A percentile compares a stretch with the other conserved stretches of the same genome.
Conservation (phyloP, 495 filamentous ascomycete genomes). For the Thermochaetoides thermophila region DNA sequence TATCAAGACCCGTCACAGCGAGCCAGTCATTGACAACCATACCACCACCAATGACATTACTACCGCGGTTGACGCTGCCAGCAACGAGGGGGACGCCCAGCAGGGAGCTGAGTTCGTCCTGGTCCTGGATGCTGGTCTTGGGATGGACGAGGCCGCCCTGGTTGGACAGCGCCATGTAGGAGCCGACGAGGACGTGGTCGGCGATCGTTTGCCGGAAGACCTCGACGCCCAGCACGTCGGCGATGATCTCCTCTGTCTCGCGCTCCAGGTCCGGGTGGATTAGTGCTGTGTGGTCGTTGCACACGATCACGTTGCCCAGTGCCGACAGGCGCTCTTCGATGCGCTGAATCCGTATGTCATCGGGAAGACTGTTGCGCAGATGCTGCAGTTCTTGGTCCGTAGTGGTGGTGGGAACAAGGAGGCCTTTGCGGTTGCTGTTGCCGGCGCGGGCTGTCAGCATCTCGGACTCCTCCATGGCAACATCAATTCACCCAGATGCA, state of each 20-base stretch:
- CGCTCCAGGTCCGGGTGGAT: conserved; percentile 95
- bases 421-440: conserved; percentile 78
- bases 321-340: conserved; percentile 96
- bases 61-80: conserved; percentile 82
- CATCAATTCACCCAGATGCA: background rate
- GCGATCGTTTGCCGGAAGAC: conserved; percentile 96
- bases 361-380: conserved; percentile 83
- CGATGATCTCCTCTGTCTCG: conserved; percentile 90
- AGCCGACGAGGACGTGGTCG: conserved; percentile 90
- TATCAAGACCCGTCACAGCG: conserved; percentile 91
- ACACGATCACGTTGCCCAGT: conserved; percentile 89
- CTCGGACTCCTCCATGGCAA: background rate
- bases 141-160: conserved; percentile 95
- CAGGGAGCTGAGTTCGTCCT: conserved; percentile 88
- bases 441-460: background rate
- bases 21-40: conserved; percentile 99
- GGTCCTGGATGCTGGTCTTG: conserved; percentile 90
- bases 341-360: conserved; percentile 74
- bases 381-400: conserved; percentile 98
- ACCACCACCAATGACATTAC: conserved; percentile 85
- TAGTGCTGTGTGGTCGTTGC: conserved; percentile 91
- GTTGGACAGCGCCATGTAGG: conserved; percentile 92
- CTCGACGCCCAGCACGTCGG: conserved; percentile 92
- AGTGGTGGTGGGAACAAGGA: conserved; percentile 87
- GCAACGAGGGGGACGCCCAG: conserved; percentile 93